Evolutionary conservation across 1,284 basidiomycete species (phyloP), one percentile per base, ranked within the genome.

Genomic region (Boletus calvinii): DNA sequence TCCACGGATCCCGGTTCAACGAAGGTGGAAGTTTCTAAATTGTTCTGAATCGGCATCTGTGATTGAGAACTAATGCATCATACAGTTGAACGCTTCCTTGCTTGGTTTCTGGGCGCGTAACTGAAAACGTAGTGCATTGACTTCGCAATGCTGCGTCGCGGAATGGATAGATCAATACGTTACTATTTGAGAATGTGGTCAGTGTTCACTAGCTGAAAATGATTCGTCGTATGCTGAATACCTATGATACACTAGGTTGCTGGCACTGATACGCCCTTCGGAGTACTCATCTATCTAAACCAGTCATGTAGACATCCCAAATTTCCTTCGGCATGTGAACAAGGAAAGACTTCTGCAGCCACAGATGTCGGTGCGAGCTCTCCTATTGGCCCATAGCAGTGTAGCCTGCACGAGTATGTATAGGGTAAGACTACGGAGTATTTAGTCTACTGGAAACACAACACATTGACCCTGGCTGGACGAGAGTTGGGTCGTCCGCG

Each of bases 1-100:
- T 95, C 92, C 10, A 92, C 92, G 34, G 96, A 99, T 70, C 90
- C 93, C 2, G 91, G 84, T 4, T 94, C 94, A 18, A 95, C 95
- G 0, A 97, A 95, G 80, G 93, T 92, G 58, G 43, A 74, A 60
- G 20, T 17, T 34, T 37, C 13, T 42, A 15, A 40, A n/a, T n/a
- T n/a, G n/a, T n/a, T n/a, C n/a, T n/a, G n/a, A n/a, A n/a, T 15
- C 12, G 3, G 10, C 26, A 6, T 26, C 20, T 9, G n/a, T n/a
- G 6, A 17, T 36, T 20, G 35, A 46, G 34, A 20, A 13, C 10
- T 13, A 15, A 17, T 12, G 24, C 17, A 9, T 42, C 42, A 10
- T 20, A 6, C 26, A 52, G 58, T 51, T 1, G 18, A n/a, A 41
- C 22, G 45, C 11, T 32, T 54, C 15, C 47, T 41, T 1, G 4